Base-by-base conservation (phyloP, 768 basidiomycete genomes). In the Boletus rubropictus region DNA sequence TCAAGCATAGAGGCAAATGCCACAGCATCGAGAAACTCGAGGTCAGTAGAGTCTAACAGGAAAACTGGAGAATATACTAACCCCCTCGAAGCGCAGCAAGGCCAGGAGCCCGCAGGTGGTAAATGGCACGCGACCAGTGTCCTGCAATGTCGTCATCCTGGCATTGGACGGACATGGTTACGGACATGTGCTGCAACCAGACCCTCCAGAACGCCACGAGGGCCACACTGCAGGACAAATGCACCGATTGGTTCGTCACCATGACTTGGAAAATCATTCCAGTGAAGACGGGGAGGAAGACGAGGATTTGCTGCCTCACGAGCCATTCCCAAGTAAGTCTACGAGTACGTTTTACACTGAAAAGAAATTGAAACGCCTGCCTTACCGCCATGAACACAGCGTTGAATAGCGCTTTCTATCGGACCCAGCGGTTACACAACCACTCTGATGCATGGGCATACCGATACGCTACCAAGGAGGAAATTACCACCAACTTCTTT, bases 1-100 rank as follows among this genome's bases (percentile, higher is more conserved):
- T 40, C 41, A 69, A 69, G 48, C 67, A 69, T 44, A 58, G 46
- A 34, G 22, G 47, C 3, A 67, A 67, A 47, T 69, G 69, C 32
- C 54, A 50, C 21, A 17, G 41, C 22, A 50, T 65, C 33, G 49
- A 51, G 37, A 54, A 50, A 31, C 44, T 58, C 2, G 54, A 66
- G 58, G 64, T 68, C 14, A 60, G 66, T 48, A 12, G 15, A 14
- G 14, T 20, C 38, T 6, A 12, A 8, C 25, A 21, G 17, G 34
- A 17, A 44, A 36, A 34, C n/a, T 2, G 27, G 29, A 2, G 11
- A 27, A 21, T 20, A 7, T n/a, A 38, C 59, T 62, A 28, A 63
- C 49, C 39, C 7, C n/a, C 36, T 40, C n/a, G 22, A 42, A 65
- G 64, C 51, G 46, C 17, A 38, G 33, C 14, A 63, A 47, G 36